Evolutionary conservation across 164 flowering plant species (phyloP), one percentile per base, ranked within the genome.

Genomic region (Taxillus chinensis): DNA sequence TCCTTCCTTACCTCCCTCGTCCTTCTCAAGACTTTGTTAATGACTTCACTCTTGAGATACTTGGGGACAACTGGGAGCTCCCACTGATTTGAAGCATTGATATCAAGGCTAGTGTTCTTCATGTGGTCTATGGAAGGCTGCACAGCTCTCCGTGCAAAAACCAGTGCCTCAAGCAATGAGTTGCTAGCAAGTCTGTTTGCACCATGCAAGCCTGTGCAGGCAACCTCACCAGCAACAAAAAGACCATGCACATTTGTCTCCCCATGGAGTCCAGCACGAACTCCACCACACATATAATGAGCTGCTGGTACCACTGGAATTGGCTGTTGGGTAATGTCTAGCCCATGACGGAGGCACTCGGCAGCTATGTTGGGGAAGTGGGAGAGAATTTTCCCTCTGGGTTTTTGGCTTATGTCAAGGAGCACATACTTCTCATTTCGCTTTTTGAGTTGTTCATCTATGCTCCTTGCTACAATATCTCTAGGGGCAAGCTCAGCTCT

Each of bases 241-340:
- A 93, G 77, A 39, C 97, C 99, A 15, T 40, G 60, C 13, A 93
- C 85, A 61, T 90, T 86, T 1, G 99, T 93, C 73, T 93, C 97
- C 41, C 97, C 99, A 41, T 84, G 78, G 13, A 93, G 92, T 50
- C 96, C 97, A 39, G 99, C 91, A 3, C 92, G 99, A 48, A 93
- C 96, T 11, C 99, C 99, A 3, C 99, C 99, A 67, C 99, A 93
- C 95, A 93, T 88, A 78, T 93, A 93, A 73, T 93, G 99, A 40
- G 99, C 99, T 51, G 99, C 99, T 12, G 99, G 99, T 43, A 90
- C 97, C 15, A 93, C 97, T 0, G 99, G 99, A 39, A 93, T 90
- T 45, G 99, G 96, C 55, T 86, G 78, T 8, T 71, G 64, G 14
- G 97, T 93, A 55, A 93, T 93, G 72, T 93, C 99, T 37, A 93